A percentile compares a stretch with the other conserved stretches of the same genome.
Conservation (phyloP, 1,284 basidiomycete species). For the Puccinia brachypodii region DNA sequence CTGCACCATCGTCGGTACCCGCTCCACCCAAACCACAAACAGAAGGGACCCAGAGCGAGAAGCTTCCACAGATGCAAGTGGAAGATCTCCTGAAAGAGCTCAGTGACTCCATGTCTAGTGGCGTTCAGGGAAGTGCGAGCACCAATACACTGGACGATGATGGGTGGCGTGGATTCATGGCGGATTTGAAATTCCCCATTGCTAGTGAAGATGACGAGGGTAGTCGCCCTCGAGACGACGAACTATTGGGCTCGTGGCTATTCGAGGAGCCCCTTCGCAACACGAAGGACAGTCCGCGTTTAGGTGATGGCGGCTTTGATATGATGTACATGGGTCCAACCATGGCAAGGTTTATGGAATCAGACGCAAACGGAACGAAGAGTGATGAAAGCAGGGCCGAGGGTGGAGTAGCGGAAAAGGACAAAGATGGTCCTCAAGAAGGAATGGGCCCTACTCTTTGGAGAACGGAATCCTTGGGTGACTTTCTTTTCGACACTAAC, state of each 20-base stretch:
- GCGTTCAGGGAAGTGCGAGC: neutral
- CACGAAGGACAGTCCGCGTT: neutral
- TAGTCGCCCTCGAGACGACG: neutral
- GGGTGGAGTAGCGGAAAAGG: neutral
- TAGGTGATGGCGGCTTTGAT: slow-evolving; percentile 21
- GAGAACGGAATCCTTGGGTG: slow-evolving; percentile 14
- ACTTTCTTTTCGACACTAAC: slow-evolving; percentile 28
- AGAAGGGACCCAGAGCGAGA: slow-evolving; percentile 7
- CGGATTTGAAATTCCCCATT: slow-evolving; percentile 31
- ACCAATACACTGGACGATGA: slow-evolving; percentile 19
- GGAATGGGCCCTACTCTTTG: neutral
- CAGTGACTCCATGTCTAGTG: slow-evolving; percentile 18
- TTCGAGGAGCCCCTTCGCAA: neutral
- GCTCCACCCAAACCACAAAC: neutral
- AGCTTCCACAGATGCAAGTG: slow-evolving; percentile 5
- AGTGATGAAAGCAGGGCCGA: slow-evolving; percentile 2
- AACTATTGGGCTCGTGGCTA: slow-evolving; percentile 24
- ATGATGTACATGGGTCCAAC: slow-evolving; percentile 24
- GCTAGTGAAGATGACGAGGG: neutral
- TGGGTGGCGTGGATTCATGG: slow-evolving; percentile 31
- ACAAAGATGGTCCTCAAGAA: neutral
- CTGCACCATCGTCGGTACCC: neutral
- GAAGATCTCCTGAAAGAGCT: slow-evolving; percentile 42
- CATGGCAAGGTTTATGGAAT: slow-evolving; percentile 21
- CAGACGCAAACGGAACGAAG: neutral